Conservation (phyloP, 305 asterid genomes). For the Solanum hybrid region DNA sequence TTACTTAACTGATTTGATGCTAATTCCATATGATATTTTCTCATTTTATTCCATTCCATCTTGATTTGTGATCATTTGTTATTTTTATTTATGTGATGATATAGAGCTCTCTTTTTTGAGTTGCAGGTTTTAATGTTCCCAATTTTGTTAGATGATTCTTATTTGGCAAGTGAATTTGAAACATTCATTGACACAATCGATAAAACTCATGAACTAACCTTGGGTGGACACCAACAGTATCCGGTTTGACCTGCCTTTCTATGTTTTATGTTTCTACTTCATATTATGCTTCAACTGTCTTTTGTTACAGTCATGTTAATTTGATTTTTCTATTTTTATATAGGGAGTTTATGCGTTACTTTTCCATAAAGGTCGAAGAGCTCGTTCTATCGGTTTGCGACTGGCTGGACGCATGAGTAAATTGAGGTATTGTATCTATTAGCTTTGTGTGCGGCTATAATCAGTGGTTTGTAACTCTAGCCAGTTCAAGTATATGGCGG, state of each 20-base stretch:
- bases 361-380: slow-evolving; percentile 78
- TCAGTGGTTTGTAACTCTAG: background rate
- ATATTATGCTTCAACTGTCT: slow-evolving; percentile 10
- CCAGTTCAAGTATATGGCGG: background rate
- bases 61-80: background rate
- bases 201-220: slow-evolving; percentile 71
- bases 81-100: background rate
- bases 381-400: slow-evolving; percentile 84
- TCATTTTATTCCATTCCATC: background rate
- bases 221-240: slow-evolving; percentile 87
- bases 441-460: background rate
- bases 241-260: slow-evolving; percentile 48
- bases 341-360: slow-evolving; percentile 94
- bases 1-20: background rate
- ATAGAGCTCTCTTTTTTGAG: slow-evolving; percentile 6
- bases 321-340: slow-evolving; percentile 7
- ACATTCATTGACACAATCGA: slow-evolving; percentile 81
- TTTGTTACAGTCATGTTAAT: slow-evolving; percentile 1
- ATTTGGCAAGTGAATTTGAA: slow-evolving; percentile 67
- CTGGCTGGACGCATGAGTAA: slow-evolving; percentile 88
- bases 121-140: slow-evolving; percentile 87
- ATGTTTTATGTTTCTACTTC: slow-evolving; percentile 5
- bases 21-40: background rate
- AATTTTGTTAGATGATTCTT: slow-evolving; percentile 70
- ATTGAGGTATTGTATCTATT: slow-evolving; percentile 46